Evolutionary conservation across 2,329 filamentous ascomycete genomes (phyloP), one percentile per base, ranked within the genome.

Genomic region (Neonectria coccinea): DNA sequence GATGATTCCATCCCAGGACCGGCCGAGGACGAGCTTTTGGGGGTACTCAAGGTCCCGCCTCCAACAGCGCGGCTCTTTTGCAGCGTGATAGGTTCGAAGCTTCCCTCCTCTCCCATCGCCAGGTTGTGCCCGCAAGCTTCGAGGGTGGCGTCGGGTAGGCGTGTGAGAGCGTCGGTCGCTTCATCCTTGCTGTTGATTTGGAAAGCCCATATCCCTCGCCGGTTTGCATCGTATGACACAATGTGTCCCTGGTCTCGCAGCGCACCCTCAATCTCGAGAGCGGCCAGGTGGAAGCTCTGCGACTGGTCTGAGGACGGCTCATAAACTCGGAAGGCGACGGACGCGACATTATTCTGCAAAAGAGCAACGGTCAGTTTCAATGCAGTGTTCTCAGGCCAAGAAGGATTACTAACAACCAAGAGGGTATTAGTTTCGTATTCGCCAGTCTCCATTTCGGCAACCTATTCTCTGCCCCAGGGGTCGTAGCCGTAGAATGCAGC

Each of bases 361-460:
- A 53, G 70, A n/a, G 64, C 55, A 52, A 31, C 29, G 42, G 67
- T 74, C 31, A 76, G 68, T 11, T 16, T 48, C 12, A 39, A n/a
- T 7, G 7, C 29, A 54, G 33, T 16, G 20, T 42, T 18, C 1
- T 14, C 12, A 4, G 16, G 7, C 7, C 14, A 44, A 29, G 14
- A 56, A 29, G 39, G 42, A 57, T 18, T 20, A 80, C 85, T 73
- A 70, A 89, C 87, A 80, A 88, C 82, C 73, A 87, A 79, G 73
- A 89, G 79, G 66, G 82, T 83, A 79, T 89, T 89, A 75, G 87
- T 89, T 74, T 88, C 86, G 78, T 88, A 88, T 79, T 89, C 86
- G 69, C 85, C 85, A 77, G 84, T 84, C 78, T 89, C 87, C 87
- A 89, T 89, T 75, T 85, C 86, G 85, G 75, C 78, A 71, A 77